Percentiles rank a stretch among this genome's conserved stretches.
phyloP scores from a whole-genome alignment of 352 stramenopile genomes.

The Globisporangium orthogonon region DNA sequence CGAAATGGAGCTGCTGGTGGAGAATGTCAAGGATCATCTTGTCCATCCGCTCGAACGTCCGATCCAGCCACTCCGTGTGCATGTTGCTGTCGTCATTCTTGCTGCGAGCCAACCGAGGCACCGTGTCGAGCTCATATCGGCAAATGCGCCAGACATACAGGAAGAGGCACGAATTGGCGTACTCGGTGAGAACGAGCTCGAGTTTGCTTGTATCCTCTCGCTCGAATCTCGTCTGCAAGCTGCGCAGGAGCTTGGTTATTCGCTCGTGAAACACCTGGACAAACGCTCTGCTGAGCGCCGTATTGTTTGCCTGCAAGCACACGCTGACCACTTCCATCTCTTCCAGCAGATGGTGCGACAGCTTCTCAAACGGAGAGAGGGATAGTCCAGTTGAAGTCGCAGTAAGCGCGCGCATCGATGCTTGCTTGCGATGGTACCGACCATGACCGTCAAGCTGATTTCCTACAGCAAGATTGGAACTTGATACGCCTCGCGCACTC shows the following conservation, averaged over 20 bases:
- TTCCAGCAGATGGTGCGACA: constrained; percentile 66
- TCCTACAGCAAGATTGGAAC: not conserved
- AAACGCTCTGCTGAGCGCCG: constrained; percentile 48
- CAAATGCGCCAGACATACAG: constrained; percentile 64
- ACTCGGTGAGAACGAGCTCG: constrained; percentile 45
- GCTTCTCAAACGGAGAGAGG: constrained; percentile 58
- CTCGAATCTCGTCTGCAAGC: constrained; percentile 25
- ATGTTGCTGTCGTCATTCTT: constrained; percentile 21
- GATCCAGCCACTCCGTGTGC: constrained; percentile 60
- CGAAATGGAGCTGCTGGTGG: constrained; percentile 40
- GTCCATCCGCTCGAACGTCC: constrained; percentile 57
- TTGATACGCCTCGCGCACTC: not conserved
- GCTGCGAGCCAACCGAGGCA: constrained; percentile 22
- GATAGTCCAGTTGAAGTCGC: not conserved
- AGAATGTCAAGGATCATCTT: constrained; percentile 41
- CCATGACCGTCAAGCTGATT: constrained; percentile 11
- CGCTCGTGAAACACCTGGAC: constrained; percentile 64
- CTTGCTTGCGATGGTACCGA: constrained; percentile 7
- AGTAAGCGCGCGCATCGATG: not conserved
- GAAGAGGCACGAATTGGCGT: constrained; percentile 46
- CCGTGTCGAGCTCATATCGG: constrained; percentile 45
- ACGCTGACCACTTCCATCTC: constrained; percentile 61
- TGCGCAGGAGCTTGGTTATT: constrained; percentile 32
- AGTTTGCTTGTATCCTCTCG: constrained; percentile 20
- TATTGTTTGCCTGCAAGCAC: constrained; percentile 59